Evolutionary conservation across 176 grass and related monocot genomes (phyloP).

Genomic region (Zizania latifolia): DNA sequence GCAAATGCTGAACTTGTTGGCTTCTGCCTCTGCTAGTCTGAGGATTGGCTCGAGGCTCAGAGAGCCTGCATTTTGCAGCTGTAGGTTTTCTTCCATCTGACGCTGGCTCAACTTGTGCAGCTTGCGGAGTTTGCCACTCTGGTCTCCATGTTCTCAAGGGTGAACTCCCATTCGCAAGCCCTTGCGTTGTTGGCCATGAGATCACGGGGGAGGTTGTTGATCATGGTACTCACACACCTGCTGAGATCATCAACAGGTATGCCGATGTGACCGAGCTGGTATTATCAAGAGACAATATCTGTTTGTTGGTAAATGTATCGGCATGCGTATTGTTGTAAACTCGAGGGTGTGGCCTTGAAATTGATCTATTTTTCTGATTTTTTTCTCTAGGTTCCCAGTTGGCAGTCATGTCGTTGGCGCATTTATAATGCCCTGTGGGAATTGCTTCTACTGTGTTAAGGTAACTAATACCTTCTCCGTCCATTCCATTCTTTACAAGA

Average conservation of each 20-base stretch:
- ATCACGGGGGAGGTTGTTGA: slow-evolving; percentile 97
- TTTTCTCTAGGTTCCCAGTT: slow-evolving; percentile 71
- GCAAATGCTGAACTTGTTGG: background rate
- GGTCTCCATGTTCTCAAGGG: slow-evolving; percentile 98
- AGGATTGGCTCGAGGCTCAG: background rate
- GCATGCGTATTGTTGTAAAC: background rate
- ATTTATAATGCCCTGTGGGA: slow-evolving; percentile 98
- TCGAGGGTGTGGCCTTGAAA: background rate
- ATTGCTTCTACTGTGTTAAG: slow-evolving; percentile 97
- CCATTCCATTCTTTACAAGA: background rate
- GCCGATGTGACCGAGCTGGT: background rate
- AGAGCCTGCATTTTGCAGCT: background rate
- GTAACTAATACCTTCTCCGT: slow-evolving; percentile 17
- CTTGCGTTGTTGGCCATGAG: slow-evolving; percentile 92
- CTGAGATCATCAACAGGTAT: slow-evolving; percentile 62
- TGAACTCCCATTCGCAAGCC: slow-evolving; percentile 79
- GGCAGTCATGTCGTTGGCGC: slow-evolving; percentile 95
- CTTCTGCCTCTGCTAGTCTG: background rate
- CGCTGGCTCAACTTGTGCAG: slow-evolving; percentile 33
- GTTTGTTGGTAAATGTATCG: background rate
- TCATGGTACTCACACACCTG: slow-evolving; percentile 65
- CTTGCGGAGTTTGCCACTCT: slow-evolving; percentile 86
- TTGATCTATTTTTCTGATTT: background rate
- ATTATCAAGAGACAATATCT: background rate
- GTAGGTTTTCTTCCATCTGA: background rate